Base-by-base conservation (phyloP, 2,329 filamentous ascomycete genomes). In the Periglandula ipomoeae region DNA sequence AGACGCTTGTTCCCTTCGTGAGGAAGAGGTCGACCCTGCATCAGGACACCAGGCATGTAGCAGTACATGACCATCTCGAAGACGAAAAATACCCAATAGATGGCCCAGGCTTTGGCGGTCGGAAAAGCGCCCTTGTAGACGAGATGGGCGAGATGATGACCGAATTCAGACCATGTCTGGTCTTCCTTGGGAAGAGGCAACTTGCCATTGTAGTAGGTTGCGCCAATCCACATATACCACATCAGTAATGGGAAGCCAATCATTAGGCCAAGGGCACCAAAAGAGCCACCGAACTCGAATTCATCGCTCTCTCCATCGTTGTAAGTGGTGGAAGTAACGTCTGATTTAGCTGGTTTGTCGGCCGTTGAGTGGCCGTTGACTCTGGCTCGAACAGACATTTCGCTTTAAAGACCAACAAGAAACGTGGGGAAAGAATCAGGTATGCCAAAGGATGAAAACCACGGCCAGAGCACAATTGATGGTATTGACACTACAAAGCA, bases 191-290 rank as follows among this genome's bases (percentile, higher is more conserved):
- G 86, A 39, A 72, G 70, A 15, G 93, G 93, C 46, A 94, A 74
- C 55, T 86, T 82, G 58, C 91, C 91, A 63, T 89, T 73, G 70
- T 96, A 98, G 71, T 91, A 95, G 44, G 84, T 90, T 27, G 91
- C 87, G 46, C 93, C 93, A 66, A 95, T 84, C 90, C 90, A 97
- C 90, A 98, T 95, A 72, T 96, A 97, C 78, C 88, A 97, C 91
- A 97, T 97, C 58, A 98, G 78, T 34, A 84, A 53, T n/a, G 93
- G 93, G 69, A 97, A 98, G 42, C 85, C 81, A 53, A 89, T 76
- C 89, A 97, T 97, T 80, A 96, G 89, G 56, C 79, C 72, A 13
- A 78, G 70, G 38, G 90, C 85, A 48, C 93, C 91, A n/a, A 77
- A 64, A 3, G 87, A 83, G 51, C 93, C 93, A 54, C 91, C 91